Evolutionary conservation across 768 basidiomycete species (phyloP).

Genomic region (Fistulinella prunicolor): DNA sequence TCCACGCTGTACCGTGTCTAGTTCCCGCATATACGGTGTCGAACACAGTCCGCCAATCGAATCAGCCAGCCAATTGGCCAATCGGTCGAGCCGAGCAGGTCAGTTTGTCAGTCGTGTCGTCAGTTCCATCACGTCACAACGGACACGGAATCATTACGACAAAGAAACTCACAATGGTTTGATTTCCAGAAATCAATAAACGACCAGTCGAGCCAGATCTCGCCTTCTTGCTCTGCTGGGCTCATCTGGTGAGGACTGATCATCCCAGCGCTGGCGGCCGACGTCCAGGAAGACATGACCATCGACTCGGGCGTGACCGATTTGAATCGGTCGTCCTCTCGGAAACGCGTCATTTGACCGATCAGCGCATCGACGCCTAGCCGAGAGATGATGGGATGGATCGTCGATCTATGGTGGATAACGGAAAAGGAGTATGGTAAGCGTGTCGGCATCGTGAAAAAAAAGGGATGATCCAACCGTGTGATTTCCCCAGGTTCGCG

Average conservation of each 20-base stretch:
- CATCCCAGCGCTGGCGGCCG: background rate
- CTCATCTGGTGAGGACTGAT: background rate
- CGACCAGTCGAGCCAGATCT: slow-evolving; percentile 97
- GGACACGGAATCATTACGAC: background rate
- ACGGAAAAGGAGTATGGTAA: background rate
- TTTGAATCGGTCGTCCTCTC: slow-evolving; percentile 93
- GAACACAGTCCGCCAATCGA: no score
- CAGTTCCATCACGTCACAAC: background rate
- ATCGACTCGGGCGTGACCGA: slow-evolving; percentile 81
- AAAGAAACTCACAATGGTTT: slow-evolving; percentile 73
- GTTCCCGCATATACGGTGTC: background rate
- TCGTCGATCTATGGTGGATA: slow-evolving; percentile 68
- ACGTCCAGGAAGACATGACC: slow-evolving; percentile 54
- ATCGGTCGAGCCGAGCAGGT: background rate
- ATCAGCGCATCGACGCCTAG: slow-evolving; percentile 88
- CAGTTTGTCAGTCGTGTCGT: background rate
- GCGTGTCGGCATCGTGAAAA: background rate
- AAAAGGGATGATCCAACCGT: slow-evolving; percentile 45
- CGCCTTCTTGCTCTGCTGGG: slow-evolving; percentile 58
- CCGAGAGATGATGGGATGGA: slow-evolving; percentile 86
- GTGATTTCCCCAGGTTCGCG: slow-evolving; percentile 94
- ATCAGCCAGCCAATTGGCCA: no score
- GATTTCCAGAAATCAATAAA: slow-evolving; percentile 99
- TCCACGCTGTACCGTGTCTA: slow-evolving; percentile 76
- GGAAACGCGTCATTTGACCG: slow-evolving; percentile 79